These are phyloP conservation scores for Pistacia vera DNA, from an alignment of 345 rosid genomes.

Conservation along the genomic window DNA sequence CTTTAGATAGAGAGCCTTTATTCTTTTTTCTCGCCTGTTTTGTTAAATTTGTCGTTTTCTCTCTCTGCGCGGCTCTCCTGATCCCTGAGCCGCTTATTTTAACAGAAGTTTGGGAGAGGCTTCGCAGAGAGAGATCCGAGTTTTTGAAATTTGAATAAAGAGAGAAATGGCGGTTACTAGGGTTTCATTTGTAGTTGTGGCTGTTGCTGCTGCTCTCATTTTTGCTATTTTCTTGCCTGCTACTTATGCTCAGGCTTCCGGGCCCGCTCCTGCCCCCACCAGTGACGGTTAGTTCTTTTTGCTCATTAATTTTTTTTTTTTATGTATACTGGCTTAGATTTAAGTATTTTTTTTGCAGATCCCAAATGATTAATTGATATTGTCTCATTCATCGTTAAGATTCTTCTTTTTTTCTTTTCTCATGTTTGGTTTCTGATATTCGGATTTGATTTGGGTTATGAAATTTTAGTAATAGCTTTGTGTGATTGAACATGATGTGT, in stretches of 20 bases:
- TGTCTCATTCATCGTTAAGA: neutral
- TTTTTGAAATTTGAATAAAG: neutral
- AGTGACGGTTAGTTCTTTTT: conserved; percentile 61
- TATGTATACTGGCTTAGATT: too few species aligned
- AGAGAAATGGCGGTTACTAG: conserved; percentile 52
- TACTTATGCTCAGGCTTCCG: conserved; percentile 51
- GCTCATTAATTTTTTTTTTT: too few species aligned
- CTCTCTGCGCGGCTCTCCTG: conserved; percentile 31
- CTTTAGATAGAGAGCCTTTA: neutral
- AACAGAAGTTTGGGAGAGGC: conserved; percentile 11
- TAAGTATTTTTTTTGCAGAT: too few species aligned
- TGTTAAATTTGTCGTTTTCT: neutral
- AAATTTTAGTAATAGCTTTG: too few species aligned
- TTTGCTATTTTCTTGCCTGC: conserved; percentile 52
- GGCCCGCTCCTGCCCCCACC: conserved; percentile 83
- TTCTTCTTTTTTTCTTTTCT: neutral
- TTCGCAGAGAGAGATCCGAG: conserved; percentile 34
- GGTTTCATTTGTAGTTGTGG: conserved; percentile 40
- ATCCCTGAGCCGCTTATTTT: neutral
- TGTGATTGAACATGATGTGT: too few species aligned
- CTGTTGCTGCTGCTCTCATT: conserved; percentile 34
- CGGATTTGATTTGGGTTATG: neutral
- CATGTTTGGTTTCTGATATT: neutral
- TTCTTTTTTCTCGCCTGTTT: neutral
- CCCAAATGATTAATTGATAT: too few species aligned